Base-by-base conservation (phyloP, 2,329 filamentous ascomycete genomes). In the Penicillium sumatraense region DNA sequence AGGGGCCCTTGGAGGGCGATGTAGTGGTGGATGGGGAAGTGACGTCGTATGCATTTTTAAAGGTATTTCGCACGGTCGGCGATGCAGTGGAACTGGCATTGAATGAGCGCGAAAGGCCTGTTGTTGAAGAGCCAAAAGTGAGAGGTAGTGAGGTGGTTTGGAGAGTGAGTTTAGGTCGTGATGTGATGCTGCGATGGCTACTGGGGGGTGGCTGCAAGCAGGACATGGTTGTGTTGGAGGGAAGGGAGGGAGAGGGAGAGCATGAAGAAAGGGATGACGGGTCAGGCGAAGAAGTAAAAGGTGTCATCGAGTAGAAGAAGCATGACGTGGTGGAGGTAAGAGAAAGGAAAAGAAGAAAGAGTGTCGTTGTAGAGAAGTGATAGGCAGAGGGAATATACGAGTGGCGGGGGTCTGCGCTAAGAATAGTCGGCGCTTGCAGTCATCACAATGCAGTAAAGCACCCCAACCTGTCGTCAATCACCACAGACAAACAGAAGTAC, bases 1-100 rank as follows among this genome's bases (percentile, higher is more conserved):
- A 31, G 29, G 11, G 11, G 29, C 6, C 1, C 56, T 65, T 70
- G 21, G 68, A 67, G 6, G 73, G 67, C 5, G 72, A 77, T 13
- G 69, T 65, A 18, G 74, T 69, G 50, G 76, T 71, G 54, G 72
- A 72, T 51, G 78, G 69, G 21, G 66, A 68, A n/a, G 70, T 60
- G 35, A 73, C 67, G 36, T 83, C 79, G 62, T 84, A 85, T 48
- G 82, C 80, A 71, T 87, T 87, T 63, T 75, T 80, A 66, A 86
- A 85, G 49, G 85, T 87, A 69, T 87, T 87, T 63, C 81, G 78
- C 38, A 80, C 74, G 1, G 85, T 87, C 10, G 85, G 85, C 7
- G 85, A 86, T 26, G 80, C 78, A 2, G 72, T 69, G 7, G 72
- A 54, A 5, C 59, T 66, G n/a, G 81, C 75, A 47, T 80, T 81